Evolutionary conservation across 495 filamentous ascomycete genomes (phyloP), one percentile per base, ranked within the genome.

Genomic region (Beverwykella pulmonaria): DNA sequence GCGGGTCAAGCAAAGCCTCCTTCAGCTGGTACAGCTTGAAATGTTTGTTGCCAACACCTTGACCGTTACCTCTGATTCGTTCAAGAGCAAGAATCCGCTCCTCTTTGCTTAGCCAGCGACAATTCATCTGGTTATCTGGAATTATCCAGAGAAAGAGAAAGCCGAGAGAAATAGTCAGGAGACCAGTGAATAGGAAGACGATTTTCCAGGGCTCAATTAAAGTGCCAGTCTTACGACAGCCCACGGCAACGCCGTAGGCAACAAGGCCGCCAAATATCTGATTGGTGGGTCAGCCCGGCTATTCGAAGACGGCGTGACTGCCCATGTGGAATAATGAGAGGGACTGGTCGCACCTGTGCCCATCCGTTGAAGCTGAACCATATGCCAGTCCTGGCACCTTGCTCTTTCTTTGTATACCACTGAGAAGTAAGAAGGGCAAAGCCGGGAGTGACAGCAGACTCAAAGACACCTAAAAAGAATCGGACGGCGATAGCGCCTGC

Each of bases 91-190:
- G 62, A 0, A 76, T 23, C n/a, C 85, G 83, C 52, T 91, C 88
- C 61, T 86, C 79, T 50, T 84, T 80, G 17, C 78, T 87, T 19
- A 91, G 74, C 81, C 86, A 90, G 30, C 84, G 82, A 14, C 86
- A 85, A 68, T 89, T 88, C 59, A 88, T 74, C 65, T 90, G 88
- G 65, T 81, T 89, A 69, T 92, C 88, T 0, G 88, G 89, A 54
- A 92, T 78, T 26, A 87, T 72, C 74, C 81, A 87, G 17, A 88
- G 76, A 70, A 91, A 88, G 4, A 86, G 44, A 14, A 84, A 49
- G 25, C 87, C 86, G 58, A 88, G 78, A 0, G 75, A 69, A 1
- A 83, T 71, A 6, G 88, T 91, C 41, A 89, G 75, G 0, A 88
- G 76, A 0, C 88, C 88, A 0, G 84, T 87, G 23, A 87, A 79